Evolutionary conservation across 2,329 filamentous ascomycete genomes (phyloP).

Genomic region (Alternaria brassicae): DNA sequence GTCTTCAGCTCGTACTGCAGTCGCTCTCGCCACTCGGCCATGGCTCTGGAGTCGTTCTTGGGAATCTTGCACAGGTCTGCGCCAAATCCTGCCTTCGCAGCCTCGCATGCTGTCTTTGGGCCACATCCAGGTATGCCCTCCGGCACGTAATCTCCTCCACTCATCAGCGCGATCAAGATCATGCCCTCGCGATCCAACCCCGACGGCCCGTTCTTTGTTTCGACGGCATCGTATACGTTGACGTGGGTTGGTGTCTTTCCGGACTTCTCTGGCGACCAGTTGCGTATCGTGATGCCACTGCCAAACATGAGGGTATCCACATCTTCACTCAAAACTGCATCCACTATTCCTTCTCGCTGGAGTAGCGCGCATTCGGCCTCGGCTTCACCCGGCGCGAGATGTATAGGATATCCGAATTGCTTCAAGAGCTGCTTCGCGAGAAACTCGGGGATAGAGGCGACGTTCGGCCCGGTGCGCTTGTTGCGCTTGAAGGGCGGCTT

Average conservation of each 20-base stretch:
- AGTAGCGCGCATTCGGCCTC: slow-evolving; percentile 94
- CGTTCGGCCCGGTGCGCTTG: slow-evolving; percentile 70
- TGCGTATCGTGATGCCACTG: slow-evolving; percentile 77
- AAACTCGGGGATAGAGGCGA: slow-evolving; percentile 72
- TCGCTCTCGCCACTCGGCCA: slow-evolving; percentile 74
- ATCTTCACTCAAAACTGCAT: slow-evolving; percentile 94
- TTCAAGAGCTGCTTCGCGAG: slow-evolving; percentile 84
- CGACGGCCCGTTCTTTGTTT: slow-evolving; percentile 60
- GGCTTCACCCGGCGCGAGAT: slow-evolving; percentile 91
- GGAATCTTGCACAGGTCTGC: slow-evolving; percentile 72
- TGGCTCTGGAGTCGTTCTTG: slow-evolving; percentile 63
- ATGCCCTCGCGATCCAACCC: slow-evolving; percentile 85
- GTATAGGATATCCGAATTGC: slow-evolving; percentile 82
- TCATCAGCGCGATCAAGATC: slow-evolving; percentile 93
- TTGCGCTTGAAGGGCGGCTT: slow-evolving; percentile 90
- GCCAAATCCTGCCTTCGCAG: slow-evolving; percentile 87
- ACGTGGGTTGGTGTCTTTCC: slow-evolving; percentile 82
- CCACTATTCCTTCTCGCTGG: slow-evolving; percentile 72
- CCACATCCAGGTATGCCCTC: slow-evolving; percentile 89
- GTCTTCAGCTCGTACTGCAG: slow-evolving; percentile 78
- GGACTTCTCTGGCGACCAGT: slow-evolving; percentile 79
- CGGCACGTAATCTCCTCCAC: slow-evolving; percentile 91
- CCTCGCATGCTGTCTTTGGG: slow-evolving; percentile 86
- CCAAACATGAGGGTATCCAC: slow-evolving; percentile 99
- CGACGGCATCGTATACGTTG: slow-evolving; percentile 74